Conservation (phyloP, 768 basidiomycete species). For the Leccinum arenicola region DNA sequence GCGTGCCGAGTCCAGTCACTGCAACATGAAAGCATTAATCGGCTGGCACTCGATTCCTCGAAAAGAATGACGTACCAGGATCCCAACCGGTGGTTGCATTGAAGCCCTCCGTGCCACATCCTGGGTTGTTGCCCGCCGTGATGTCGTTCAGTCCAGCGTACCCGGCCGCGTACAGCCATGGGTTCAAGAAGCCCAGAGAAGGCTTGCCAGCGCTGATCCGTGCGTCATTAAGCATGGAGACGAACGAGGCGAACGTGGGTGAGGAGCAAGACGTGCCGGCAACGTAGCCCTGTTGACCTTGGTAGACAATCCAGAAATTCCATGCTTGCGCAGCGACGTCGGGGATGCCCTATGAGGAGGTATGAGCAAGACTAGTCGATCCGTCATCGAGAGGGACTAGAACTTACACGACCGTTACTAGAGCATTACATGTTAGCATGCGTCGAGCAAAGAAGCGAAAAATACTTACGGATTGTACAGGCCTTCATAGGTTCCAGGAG, state of each 20-base stretch:
- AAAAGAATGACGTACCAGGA: constrained; percentile 41
- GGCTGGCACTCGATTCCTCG: background rate
- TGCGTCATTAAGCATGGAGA: constrained; percentile 65
- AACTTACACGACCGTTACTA: constrained; percentile 55
- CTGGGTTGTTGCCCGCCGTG: constrained; percentile 52
- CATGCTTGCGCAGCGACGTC: constrained; percentile 64
- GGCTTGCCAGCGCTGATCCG: constrained; percentile 41
- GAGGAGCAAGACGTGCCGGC: constrained; percentile 66
- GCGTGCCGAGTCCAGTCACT: constrained; percentile 59
- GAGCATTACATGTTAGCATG: background rate
- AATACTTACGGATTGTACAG: constrained; percentile 55
- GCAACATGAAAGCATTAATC: background rate
- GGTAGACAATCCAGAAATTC: constrained; percentile 47
- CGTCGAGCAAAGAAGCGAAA: background rate
- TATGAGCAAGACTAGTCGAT: background rate
- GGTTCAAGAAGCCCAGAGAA: constrained; percentile 65
- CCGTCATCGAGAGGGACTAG: background rate
- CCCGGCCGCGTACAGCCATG: constrained; percentile 47
- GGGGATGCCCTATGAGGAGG: constrained; percentile 45
- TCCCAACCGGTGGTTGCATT: constrained; percentile 60
- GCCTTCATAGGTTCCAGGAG: constrained; percentile 49
- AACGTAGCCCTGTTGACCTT: constrained; percentile 38
- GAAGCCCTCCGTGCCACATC: constrained; percentile 65
- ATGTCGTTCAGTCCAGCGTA: constrained; percentile 51
- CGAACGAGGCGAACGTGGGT: constrained; percentile 62